Conservation (phyloP, 345 rosid species). For the Orychophragmus violaceus region DNA sequence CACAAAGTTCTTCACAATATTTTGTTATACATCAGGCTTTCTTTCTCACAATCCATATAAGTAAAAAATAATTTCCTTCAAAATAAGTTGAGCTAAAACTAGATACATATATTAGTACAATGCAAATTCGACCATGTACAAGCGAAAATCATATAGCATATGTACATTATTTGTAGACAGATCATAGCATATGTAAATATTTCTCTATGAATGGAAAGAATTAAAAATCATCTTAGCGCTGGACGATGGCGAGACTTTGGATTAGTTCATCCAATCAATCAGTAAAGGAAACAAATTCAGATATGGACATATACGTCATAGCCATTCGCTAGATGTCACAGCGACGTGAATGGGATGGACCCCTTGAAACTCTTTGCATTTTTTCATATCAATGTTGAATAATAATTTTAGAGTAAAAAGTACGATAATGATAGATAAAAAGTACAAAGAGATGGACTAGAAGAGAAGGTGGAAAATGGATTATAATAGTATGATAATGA, state of each 20-base stretch:
- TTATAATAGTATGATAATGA: neutral
- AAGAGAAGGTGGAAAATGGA: neutral
- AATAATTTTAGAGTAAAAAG: neutral
- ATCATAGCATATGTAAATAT: neutral
- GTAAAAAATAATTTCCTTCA: neutral
- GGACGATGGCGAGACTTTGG: neutral
- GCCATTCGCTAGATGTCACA: slow-evolving; percentile 18
- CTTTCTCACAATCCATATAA: neutral
- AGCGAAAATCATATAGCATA: neutral
- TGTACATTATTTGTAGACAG: neutral
- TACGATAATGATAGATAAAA: neutral
- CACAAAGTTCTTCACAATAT: neutral
- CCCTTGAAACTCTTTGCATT: neutral
- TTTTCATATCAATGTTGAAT: neutral
- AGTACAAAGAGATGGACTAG: neutral
- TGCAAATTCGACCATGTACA: neutral
- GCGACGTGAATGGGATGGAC: slow-evolving; percentile 17
- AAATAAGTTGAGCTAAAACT: neutral
- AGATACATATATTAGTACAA: neutral
- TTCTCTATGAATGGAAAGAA: neutral
- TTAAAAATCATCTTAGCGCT: neutral
- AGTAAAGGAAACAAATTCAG: neutral
- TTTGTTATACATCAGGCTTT: neutral
- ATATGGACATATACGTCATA: slow-evolving; percentile 6
- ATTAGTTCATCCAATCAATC: slow-evolving; percentile 14